Base-by-base conservation (phyloP, 1,139 yeast genomes). In the Suhomyces panamericanus region DNA sequence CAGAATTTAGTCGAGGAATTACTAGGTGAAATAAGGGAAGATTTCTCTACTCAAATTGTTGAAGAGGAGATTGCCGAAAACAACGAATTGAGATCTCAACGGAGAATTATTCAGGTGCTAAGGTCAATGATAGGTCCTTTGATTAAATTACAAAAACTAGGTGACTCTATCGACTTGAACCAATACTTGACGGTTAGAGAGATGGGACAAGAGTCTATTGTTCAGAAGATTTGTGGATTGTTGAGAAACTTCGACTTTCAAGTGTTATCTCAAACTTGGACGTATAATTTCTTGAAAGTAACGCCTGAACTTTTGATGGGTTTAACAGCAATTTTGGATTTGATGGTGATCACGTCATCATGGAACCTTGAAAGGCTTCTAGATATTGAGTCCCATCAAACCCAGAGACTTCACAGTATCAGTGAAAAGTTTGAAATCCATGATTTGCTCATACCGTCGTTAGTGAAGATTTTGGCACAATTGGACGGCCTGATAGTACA, bases 301-400 rank as follows among this genome's bases (percentile, higher is more conserved):
- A 38, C 55, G 41, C 50, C 53, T 15, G 43, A 47, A 3, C 46
- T 64, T 20, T 49, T 52, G 5, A 43, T 43, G 4, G 51, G 56
- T 9, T 52, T 67, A 41, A 53, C 46, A 31, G 47, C 47, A 1
- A 42, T 65, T 0, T 50, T 68, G 34, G 72, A 68, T 38, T 56
- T 63, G 13, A 36, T 62, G 1, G 54, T 70, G 33, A 55, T 64
- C 4, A 45, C 63, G 0, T 53, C 60, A 7, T 66, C 75, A 3
- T 66, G 75, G 70, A 66, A 63, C 41, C 57, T 72, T 30, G 77
- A 73, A 42, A 61, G 57, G 32, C 54, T 70, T 16, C 56, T 69
- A 10, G 56, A 54, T 20, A 49, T 60, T 10, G 54, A 51, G 13
- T 51, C 49, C 30, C 42, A 43, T 12, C 48, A 54, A 13, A 50